Conservation (phyloP, 306 rosid species). For the Rosa chinensis region DNA sequence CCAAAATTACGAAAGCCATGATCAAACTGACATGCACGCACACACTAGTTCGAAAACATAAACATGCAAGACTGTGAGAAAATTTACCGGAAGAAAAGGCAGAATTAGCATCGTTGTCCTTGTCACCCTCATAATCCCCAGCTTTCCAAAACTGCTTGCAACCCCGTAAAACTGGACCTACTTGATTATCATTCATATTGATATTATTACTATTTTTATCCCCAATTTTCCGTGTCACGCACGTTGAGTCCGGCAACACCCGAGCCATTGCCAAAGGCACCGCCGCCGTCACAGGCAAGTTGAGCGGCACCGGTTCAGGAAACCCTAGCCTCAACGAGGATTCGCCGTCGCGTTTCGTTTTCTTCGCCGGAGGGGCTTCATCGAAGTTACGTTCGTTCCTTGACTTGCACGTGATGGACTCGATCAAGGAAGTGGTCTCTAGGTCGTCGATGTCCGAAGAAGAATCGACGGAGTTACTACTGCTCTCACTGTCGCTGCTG, state of each 20-base stretch:
- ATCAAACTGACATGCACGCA: not conserved
- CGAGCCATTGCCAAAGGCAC: constrained; percentile 1
- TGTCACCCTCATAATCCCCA: constrained; percentile 69
- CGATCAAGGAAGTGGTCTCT: not conserved
- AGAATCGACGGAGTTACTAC: constrained; percentile 31
- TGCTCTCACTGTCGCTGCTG: constrained; percentile 33
- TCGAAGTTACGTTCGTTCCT: not conserved
- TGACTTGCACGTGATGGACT: not conserved
- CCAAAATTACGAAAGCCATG: not conserved
- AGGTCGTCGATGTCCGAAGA: not conserved
- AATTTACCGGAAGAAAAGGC: constrained; percentile 47
- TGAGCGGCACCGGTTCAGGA: constrained; percentile 25
- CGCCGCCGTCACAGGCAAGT: constrained; percentile 21
- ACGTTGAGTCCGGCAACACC: not conserved
- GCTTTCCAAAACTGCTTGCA: constrained; percentile 93
- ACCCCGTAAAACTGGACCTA: not conserved
- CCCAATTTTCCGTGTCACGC: not conserved
- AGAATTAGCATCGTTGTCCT: constrained; percentile 3
- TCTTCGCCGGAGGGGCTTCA: constrained; percentile 28
- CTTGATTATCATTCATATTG: not conserved
- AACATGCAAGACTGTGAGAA: no score
- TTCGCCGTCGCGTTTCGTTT: constrained; percentile 1
- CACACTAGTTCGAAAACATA: not conserved
- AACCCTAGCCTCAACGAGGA: constrained; percentile 42
- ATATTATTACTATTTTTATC: not conserved